Evolutionary conservation across 257 asterid genomes (phyloP), one percentile per base, ranked within the genome.

Genomic region (Striga asiatica): DNA sequence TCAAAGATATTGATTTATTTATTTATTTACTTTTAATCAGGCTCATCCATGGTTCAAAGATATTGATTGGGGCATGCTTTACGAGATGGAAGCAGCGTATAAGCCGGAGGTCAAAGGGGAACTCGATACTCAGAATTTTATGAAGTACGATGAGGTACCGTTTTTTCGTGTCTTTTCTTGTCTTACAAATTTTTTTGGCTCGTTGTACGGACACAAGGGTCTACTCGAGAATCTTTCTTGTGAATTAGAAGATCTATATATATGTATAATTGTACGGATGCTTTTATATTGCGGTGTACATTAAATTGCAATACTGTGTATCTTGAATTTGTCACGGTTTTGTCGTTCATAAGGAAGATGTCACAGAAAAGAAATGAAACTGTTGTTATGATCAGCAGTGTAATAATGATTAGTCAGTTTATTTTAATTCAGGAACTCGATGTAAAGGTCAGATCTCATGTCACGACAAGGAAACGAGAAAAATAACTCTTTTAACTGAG

Each of bases 31-130:
- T 55, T 35, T 38, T 35, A 23, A 20, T 64, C 65, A 85, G 95
- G 81, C 68, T 62, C 95, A 85, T 65, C 84, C 89, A 27, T 85
- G 95, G 95, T 85, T 85, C 84, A 82, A 67, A 72, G 88, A 56
- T 32, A 56, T 72, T 31, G 43, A 54, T 7, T 85, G 95, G 93
- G 86, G 77, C 67, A 71, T 42, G 57, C 84, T 85, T 57, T 85
- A 85, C 57, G 76, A 67, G 18, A 72, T 77, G 76, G 88, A 79
- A 20, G 93, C 93, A 56, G 93, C 95, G 53, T 85, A 73, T 50
- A 82, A 75, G 62, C 95, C 95, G 13, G 88, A 79, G 74, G 78
- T 85, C 62, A 72, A 66, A 52, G 93, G 84, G 57, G 84, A 78
- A 62, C 88, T 85, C 52, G 95, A 85, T 49, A 82, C 93, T 50